Conservation (phyloP, 2,329 filamentous ascomycete species). For the Ceratocystis destructans region DNA sequence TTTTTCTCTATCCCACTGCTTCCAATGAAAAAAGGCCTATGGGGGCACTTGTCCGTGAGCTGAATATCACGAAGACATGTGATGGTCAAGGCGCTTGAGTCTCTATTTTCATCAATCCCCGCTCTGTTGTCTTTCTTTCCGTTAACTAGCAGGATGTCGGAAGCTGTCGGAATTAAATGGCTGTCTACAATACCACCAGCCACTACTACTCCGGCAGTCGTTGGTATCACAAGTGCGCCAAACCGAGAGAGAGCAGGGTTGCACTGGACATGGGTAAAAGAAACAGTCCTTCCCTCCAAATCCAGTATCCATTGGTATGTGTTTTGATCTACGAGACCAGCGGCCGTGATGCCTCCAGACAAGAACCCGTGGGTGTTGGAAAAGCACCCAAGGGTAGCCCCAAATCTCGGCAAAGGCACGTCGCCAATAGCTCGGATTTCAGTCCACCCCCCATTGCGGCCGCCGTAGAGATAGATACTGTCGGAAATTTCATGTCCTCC, state of each 20-base stretch:
- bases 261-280: background rate
- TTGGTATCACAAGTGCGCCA: constrained; percentile 18
- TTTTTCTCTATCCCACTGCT: constrained; percentile 39
- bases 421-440: constrained; percentile 29
- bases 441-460: constrained; percentile 33
- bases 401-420: constrained; percentile 24
- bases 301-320: constrained; percentile 50
- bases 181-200: constrained; percentile 11
- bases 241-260: constrained; percentile 7
- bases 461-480: constrained; percentile 40
- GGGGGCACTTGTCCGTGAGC: constrained; percentile 7
- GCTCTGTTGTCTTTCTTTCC: background rate
- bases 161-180: constrained; percentile 6
- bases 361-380: constrained; percentile 41
- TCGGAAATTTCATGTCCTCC: constrained; percentile 35
- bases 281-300: background rate
- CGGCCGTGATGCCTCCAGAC: constrained; percentile 54
- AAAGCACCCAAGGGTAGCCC: constrained; percentile 30
- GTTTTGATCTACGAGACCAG: constrained; percentile 49
- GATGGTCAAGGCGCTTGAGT: background rate
- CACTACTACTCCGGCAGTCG: constrained; percentile 27
- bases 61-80: constrained; percentile 8
- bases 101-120: background rate
- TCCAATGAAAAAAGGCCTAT: constrained; percentile 55
- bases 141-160: constrained; percentile 12